These are phyloP conservation scores for Turritis glabra DNA, from an alignment of 345 rosid species.

Conservation along the genomic window DNA sequence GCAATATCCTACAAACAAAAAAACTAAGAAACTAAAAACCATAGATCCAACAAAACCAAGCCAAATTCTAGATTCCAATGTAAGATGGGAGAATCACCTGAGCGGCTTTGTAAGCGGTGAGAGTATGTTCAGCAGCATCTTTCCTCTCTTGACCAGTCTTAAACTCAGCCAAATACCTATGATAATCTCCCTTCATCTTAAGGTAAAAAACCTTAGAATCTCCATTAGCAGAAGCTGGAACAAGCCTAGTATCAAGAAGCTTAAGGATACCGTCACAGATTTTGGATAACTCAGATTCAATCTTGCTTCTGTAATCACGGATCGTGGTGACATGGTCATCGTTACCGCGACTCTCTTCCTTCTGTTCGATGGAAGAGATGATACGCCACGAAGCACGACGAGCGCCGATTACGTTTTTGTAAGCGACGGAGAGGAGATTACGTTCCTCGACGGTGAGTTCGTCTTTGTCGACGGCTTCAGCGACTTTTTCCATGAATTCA, in stretches of 20 bases:
- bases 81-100: conserved; percentile 53
- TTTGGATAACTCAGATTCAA: conserved; percentile 74
- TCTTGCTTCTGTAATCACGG: conserved; percentile 83
- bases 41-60: conserved; percentile 7
- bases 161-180: conserved; percentile 89
- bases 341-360: conserved; percentile 94
- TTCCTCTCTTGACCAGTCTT: conserved; percentile 82
- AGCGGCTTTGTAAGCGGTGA: conserved; percentile 86
- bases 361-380: conserved; percentile 89
- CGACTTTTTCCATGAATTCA: conserved; percentile 89
- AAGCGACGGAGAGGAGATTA: conserved; percentile 90
- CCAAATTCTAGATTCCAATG: not conserved
- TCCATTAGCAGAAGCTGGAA: conserved; percentile 69
- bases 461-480: conserved; percentile 56
- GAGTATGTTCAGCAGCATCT: conserved; percentile 88
- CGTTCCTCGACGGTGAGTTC: conserved; percentile 87
- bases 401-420: conserved; percentile 94
- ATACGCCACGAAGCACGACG: conserved; percentile 92
- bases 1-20: conserved; percentile 69
- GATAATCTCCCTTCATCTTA: conserved; percentile 96
- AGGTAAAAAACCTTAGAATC: conserved; percentile 90
- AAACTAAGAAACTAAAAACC: conserved; percentile 5
- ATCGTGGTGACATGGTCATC: conserved; percentile 79
- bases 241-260: conserved; percentile 71
- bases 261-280: conserved; percentile 90